A percentile compares a stretch with the other conserved stretches of the same genome.
phyloP scores from a whole-genome alignment of 495 filamentous ascomycete species.

The Bacidia rubella region DNA sequence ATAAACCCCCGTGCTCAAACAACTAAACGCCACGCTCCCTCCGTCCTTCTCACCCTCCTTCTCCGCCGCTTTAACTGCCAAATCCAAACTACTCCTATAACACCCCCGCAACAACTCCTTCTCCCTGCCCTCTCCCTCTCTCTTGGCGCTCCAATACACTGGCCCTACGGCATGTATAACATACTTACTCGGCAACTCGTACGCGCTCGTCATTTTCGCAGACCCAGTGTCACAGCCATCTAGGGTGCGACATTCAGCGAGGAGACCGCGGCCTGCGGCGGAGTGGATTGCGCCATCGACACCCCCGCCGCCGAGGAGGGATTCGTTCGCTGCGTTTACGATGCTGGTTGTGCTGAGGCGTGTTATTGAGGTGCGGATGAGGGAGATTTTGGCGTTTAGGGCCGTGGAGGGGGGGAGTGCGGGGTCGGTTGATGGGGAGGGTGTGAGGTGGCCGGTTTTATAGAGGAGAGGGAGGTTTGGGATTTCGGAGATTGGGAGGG shows the following conservation, averaged over 20 bases:
- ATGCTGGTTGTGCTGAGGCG: conserved; percentile 67
- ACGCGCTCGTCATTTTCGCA: conserved; percentile 73
- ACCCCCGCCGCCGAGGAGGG: conserved; percentile 70
- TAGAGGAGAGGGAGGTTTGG: conserved; percentile 56
- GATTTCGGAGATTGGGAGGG: conserved; percentile 33
- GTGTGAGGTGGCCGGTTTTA: conserved; percentile 23
- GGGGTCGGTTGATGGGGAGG: conserved; percentile 16
- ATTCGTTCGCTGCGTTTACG: conserved; percentile 82
- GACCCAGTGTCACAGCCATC: conserved; percentile 62
- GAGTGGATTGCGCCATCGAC: conserved; percentile 81
- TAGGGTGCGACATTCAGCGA: conserved; percentile 56
- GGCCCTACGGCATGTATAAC: conserved; percentile 90
- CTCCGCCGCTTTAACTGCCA: conserved; percentile 30
- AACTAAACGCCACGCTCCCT: conserved; percentile 65
- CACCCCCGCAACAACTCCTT: conserved; percentile 47
- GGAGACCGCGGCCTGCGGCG: conserved; percentile 56
- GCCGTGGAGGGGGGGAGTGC: conserved; percentile 28
- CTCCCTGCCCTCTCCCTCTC: conserved; percentile 25
- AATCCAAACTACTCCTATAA: conserved; percentile 60
- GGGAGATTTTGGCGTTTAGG: conserved; percentile 58
- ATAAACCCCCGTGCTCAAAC: conserved; percentile 78
- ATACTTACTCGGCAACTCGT: conserved; percentile 57
- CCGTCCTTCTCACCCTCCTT: conserved; percentile 38
- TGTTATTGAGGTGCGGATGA: conserved; percentile 73
- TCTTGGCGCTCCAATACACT: conserved; percentile 40